These are phyloP conservation scores for Pythium myriotylum DNA, from an alignment of 352 stramenopile genomes.

Conservation along the genomic window DNA sequence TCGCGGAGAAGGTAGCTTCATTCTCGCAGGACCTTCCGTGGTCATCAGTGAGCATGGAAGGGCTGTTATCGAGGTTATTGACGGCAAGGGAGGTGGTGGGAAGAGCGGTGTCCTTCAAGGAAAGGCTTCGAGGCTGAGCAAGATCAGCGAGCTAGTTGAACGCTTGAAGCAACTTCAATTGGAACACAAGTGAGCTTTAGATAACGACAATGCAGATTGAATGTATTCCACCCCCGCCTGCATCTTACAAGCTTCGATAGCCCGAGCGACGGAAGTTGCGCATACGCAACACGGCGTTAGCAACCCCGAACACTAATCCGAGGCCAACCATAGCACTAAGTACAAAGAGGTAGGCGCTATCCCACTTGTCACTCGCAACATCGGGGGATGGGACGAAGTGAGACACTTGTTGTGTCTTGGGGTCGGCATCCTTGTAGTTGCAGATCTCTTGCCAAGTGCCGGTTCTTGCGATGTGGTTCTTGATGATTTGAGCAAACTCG, in stretches of 20 bases:
- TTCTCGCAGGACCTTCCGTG: constrained; percentile 59
- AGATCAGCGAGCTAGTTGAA: constrained; percentile 44
- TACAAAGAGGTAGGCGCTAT: constrained; percentile 42
- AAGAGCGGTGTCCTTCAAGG: constrained; percentile 81
- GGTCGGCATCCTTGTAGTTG: constrained; percentile 48
- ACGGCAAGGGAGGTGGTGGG: constrained; percentile 73
- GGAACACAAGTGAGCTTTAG: constrained; percentile 17
- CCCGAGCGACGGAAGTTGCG: constrained; percentile 41
- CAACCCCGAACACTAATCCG: constrained; percentile 50
- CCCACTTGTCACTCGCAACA: constrained; percentile 28
- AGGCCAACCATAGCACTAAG: constrained; percentile 48
- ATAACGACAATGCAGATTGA: background rate
- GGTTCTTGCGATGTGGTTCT: constrained; percentile 59
- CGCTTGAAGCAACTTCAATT: constrained; percentile 50
- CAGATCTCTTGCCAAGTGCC: constrained; percentile 86
- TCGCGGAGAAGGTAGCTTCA: constrained; percentile 60
- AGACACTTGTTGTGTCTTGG: constrained; percentile 24
- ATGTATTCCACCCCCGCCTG: background rate
- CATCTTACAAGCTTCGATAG: constrained; percentile 43
- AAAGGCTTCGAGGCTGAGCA: constrained; percentile 64
- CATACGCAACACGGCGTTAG: constrained; percentile 56
- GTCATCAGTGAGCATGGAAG: constrained; percentile 63
- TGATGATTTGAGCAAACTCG: constrained; percentile 82
- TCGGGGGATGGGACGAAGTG: constrained; percentile 21
- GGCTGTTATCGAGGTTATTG: constrained; percentile 57